A percentile compares a stretch with the other conserved stretches of the same genome.
These are phyloP conservation scores for Eucalyptus melliodora DNA, from an alignment of 345 rosid genomes.

Conservation along the genomic window DNA sequence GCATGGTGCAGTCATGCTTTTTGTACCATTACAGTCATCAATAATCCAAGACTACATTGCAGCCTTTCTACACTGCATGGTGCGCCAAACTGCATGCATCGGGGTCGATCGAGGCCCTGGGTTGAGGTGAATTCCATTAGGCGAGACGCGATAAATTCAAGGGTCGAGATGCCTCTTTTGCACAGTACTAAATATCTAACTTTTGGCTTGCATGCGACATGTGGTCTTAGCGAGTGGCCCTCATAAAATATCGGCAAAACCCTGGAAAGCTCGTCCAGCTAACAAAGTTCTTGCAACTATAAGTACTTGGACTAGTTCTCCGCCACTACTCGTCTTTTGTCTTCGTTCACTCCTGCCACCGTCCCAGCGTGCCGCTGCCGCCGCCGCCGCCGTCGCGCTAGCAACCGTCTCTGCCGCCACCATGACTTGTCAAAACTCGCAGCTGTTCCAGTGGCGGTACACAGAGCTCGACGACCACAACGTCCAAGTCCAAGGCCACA, in stretches of 20 bases:
- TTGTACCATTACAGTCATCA: neutral
- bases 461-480: constrained; percentile 23
- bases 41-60: neutral
- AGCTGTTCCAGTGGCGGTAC: constrained; percentile 29
- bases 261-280: neutral
- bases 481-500: constrained; percentile 23
- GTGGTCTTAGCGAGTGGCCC: neutral
- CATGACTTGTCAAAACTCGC: constrained; percentile 7
- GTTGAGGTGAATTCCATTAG: neutral
- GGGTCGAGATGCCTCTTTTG: neutral
- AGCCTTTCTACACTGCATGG: neutral
- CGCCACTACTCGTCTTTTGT: neutral
- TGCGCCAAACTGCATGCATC: neutral
- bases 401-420: neutral
- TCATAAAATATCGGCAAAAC: neutral
- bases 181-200: too few relatives aligned
- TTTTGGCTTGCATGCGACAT: neutral
- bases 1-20: neutral
- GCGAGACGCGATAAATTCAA: neutral
- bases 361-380: neutral
- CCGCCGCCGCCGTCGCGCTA: neutral
- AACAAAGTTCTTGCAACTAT: neutral
- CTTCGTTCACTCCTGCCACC: neutral
- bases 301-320: neutral
- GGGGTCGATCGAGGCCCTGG: neutral